These are phyloP conservation scores for Thermothielavioides terrestris DNA, from an alignment of 495 filamentous ascomycete species.

Conservation along the genomic window DNA sequence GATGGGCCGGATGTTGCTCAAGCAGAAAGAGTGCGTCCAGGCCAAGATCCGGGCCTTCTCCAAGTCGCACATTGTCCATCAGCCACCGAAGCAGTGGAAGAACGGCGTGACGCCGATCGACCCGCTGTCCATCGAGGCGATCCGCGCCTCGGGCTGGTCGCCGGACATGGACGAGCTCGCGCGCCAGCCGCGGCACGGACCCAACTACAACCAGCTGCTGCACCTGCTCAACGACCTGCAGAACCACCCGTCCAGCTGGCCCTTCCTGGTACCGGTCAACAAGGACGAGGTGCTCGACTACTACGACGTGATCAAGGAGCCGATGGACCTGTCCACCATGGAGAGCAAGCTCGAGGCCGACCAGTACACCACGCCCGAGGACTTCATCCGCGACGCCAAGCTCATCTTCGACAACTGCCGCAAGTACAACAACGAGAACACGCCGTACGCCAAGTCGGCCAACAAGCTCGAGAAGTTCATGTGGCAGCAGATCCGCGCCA, in stretches of 20 bases:
- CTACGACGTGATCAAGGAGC: constrained; percentile 96
- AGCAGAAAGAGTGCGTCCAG: constrained; percentile 90
- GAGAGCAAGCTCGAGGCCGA: constrained; percentile 92
- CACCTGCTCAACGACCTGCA: constrained; percentile 93
- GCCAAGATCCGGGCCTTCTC: constrained; percentile 91
- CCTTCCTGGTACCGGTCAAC: constrained; percentile 89
- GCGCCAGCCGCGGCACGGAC: constrained; percentile 91
- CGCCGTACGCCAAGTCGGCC: constrained; percentile 89
- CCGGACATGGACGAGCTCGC: constrained; percentile 96
- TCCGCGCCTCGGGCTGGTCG: constrained; percentile 87
- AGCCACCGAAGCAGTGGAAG: constrained; percentile 76
- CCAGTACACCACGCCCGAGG: constrained; percentile 81
- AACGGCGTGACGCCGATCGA: constrained; percentile 58
- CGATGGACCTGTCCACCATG: constrained; percentile 96
- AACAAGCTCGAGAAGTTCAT: constrained; percentile 96
- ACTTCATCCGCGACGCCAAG: constrained; percentile 85
- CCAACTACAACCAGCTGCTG: constrained; percentile 87
- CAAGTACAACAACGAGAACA: constrained; percentile 91
- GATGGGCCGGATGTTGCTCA: constrained; percentile 85
- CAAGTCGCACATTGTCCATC: constrained; percentile 80
- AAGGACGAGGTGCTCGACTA: constrained; percentile 93
- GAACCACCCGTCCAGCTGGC: constrained; percentile 86
- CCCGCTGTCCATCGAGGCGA: constrained; percentile 70
- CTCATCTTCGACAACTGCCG: constrained; percentile 93
- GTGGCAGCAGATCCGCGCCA: constrained; percentile 85